Evolutionary conservation across 768 basidiomycete species (phyloP), one percentile per base, ranked within the genome.

Genomic region (Rhodosporidiobolus odoratus): DNA sequence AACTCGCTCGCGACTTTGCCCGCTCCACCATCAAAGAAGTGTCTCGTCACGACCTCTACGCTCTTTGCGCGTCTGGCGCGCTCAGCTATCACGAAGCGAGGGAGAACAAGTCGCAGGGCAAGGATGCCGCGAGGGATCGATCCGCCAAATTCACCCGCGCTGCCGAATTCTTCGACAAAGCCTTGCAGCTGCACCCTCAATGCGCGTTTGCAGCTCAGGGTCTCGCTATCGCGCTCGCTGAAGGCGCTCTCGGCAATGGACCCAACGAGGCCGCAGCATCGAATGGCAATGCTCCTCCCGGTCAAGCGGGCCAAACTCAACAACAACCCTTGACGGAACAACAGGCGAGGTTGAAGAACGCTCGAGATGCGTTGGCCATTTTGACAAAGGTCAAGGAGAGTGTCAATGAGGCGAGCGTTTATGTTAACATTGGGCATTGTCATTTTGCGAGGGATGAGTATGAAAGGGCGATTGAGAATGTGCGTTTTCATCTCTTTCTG

Each of bases 171-270:
- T 98, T 90, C 77, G 91, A 94, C 78, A 92, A 92, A 78, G 95
- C 94, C 0, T 80, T 99, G 41, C 85, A 86, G 58, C 76, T 92
- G 9, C 92, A 97, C 77, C 87, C 91, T 0, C 81, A 85, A 35
- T 96, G 92, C 79, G 92, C 92, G 3, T 87, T 92, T 69, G 96
- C 94, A 5, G 96, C 95, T 9, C 92, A 96, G 78, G 95, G 95
- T 4, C 83, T 99, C 13, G 96, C 94, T 1, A 97, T 98, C 72
- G 87, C 90, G 7, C 87, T 91, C 3, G 95, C 93, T 0, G 96
- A 99, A 78, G 92, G 95, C 79, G 88, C 89, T 0, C 80, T 98
- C 16, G 90, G 90, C 3, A 83, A 84, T 23, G 61, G 65, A 0
- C 67, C 65, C 38, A 59, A 62, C 38, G 35, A 61, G 37, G 41